Conservation (phyloP, 805 yeast genomes). For the Candida schatavii region DNA sequence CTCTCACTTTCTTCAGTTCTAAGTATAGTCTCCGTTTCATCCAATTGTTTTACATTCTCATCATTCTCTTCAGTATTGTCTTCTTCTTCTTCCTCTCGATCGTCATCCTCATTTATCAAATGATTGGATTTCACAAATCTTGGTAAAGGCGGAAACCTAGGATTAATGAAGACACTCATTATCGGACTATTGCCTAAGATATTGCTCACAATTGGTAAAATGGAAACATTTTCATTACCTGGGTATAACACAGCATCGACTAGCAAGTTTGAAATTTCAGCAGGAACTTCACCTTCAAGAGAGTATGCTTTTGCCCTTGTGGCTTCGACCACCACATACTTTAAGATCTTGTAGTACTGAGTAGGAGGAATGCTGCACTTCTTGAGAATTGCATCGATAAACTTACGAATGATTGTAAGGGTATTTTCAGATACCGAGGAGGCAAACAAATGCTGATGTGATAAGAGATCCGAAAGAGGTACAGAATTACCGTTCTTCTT, state of each 20-base stretch:
- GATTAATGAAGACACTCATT: conserved; percentile 63
- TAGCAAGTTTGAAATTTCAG: conserved; percentile 37
- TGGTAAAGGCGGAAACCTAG: conserved; percentile 64
- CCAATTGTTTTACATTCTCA: conserved; percentile 17
- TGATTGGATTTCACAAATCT: conserved; percentile 30
- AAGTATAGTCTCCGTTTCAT: background rate
- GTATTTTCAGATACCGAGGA: conserved; percentile 39
- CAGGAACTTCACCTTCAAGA: conserved; percentile 21
- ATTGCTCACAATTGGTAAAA: conserved; percentile 66
- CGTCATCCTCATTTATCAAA: conserved; percentile 34
- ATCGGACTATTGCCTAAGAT: conserved; percentile 50
- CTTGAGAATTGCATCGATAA: conserved; percentile 48
- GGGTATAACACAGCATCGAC: conserved; percentile 66
- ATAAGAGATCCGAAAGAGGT: conserved; percentile 64
- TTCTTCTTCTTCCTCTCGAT: conserved; percentile 33
- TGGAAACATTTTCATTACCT: conserved; percentile 58
- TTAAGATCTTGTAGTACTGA: conserved; percentile 55
- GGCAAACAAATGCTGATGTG: conserved; percentile 59
- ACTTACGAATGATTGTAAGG: conserved; percentile 32
- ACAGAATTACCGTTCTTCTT: conserved; percentile 41
- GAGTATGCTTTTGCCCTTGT: conserved; percentile 25
- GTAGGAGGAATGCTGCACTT: conserved; percentile 57
- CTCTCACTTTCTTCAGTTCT: conserved; percentile 9
- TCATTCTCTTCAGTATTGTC: conserved; percentile 27
- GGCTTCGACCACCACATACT: conserved; percentile 34